Evolutionary conservation across 495 filamentous ascomycete genomes (phyloP).

Genomic region (Aspergillus kassunensis): DNA sequence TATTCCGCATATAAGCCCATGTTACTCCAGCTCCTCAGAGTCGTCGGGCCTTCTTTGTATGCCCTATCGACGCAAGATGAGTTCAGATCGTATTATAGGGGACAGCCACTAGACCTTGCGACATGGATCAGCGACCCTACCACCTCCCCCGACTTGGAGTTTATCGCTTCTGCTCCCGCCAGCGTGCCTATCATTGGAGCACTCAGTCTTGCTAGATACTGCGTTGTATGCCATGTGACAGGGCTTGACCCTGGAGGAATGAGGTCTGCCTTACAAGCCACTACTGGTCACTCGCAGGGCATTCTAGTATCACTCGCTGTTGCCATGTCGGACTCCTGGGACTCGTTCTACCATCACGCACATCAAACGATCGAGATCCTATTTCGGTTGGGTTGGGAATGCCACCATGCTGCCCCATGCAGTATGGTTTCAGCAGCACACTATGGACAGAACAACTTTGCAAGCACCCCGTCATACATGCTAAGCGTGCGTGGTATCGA

Average conservation of each 20-base stretch:
- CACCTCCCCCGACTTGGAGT: conserved; percentile 12
- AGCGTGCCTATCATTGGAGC: conserved; percentile 32
- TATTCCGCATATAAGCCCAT: conserved; percentile 20
- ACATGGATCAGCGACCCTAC: conserved; percentile 21
- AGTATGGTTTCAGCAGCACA: conserved; percentile 6
- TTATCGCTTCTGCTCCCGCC: conserved; percentile 26
- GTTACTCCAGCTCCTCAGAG: conserved; percentile 10
- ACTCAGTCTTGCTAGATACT: conserved; percentile 26
- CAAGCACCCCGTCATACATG: conserved; percentile 15
- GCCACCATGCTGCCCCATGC: conserved; percentile 15
- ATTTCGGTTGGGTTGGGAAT: conserved; percentile 20
- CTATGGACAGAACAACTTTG: not conserved
- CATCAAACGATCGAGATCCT: conserved; percentile 10
- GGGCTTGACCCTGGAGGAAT: conserved; percentile 23
- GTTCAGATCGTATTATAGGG: conserved; percentile 8
- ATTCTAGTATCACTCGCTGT: conserved; percentile 25
- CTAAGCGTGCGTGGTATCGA: conserved; percentile 15
- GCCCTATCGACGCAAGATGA: conserved; percentile 12
- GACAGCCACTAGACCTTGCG: conserved; percentile 14
- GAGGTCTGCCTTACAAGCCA: conserved; percentile 17
- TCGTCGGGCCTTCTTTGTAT: conserved; percentile 14
- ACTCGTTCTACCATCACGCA: conserved; percentile 19
- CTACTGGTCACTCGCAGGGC: conserved; percentile 34
- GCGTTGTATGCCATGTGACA: conserved; percentile 23
- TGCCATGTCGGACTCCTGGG: conserved; percentile 26